phyloP scores from a whole-genome alignment of 352 stramenopile species.

The Globisporangium sylvaticum region DNA sequence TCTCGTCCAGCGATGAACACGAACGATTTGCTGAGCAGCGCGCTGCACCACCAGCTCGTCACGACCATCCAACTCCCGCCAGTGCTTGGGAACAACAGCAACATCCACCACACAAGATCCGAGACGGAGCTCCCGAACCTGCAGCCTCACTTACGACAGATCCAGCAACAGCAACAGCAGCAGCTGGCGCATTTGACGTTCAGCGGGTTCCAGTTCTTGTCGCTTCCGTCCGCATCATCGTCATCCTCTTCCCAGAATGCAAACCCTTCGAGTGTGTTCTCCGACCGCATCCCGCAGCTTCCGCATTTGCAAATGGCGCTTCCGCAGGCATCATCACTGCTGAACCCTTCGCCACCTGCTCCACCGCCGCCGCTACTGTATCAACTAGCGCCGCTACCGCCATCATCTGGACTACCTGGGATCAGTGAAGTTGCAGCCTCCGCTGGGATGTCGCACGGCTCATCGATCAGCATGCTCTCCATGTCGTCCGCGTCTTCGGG shows the following conservation, averaged over 20 bases:
- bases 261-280: slow-evolving; percentile 17
- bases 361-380: slow-evolving; percentile 32
- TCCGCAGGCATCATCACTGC: slow-evolving; percentile 34
- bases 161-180: slow-evolving; percentile 13
- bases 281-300: slow-evolving; percentile 34
- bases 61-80: slow-evolving; percentile 13
- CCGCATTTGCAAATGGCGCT: slow-evolving; percentile 55
- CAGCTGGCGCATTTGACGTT: slow-evolving; percentile 6
- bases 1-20: slow-evolving; percentile 10
- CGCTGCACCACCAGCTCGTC: not conserved
- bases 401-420: slow-evolving; percentile 17
- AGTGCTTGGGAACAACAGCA: slow-evolving; percentile 12
- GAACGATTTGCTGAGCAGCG: slow-evolving; percentile 12
- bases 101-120: not conserved
- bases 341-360: slow-evolving; percentile 29
- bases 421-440: slow-evolving; percentile 15
- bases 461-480: slow-evolving; percentile 17
- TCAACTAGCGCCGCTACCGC: slow-evolving; percentile 6
- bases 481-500: slow-evolving; percentile 15
- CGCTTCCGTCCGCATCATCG: slow-evolving; percentile 20
- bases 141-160: slow-evolving; percentile 19
- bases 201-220: slow-evolving; percentile 31
- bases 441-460: not conserved
- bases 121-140: slow-evolving; percentile 22
- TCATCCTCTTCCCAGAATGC: slow-evolving; percentile 9